Evolutionary conservation across 2,329 filamentous ascomycete genomes (phyloP).

Genomic region (Pyricularia sp.): DNA sequence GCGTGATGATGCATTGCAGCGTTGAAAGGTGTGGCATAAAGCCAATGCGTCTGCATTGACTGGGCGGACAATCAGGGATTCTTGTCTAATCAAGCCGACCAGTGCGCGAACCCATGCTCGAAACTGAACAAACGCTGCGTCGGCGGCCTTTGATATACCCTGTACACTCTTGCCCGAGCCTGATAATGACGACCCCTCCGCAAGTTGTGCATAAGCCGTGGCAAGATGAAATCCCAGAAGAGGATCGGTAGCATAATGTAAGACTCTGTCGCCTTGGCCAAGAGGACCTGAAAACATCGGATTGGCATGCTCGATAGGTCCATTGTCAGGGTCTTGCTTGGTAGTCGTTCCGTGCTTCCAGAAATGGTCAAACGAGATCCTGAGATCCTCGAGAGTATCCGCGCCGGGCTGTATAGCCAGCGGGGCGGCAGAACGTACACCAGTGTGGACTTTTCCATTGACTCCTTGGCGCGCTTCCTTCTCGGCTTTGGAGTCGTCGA

Average conservation of each 20-base stretch:
- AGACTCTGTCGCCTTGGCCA: conserved; percentile 21
- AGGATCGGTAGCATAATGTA: conserved; percentile 42
- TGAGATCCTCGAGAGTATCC: conserved; percentile 10
- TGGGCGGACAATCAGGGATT: conserved; percentile 32
- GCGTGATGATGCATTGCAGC: conserved; percentile 19
- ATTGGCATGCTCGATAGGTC: conserved; percentile 19
- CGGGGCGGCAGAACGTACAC: conserved; percentile 28
- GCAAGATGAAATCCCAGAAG: conserved; percentile 49
- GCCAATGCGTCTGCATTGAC: conserved; percentile 37
- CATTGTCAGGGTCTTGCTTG: background rate
- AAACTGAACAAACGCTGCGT: conserved; percentile 35
- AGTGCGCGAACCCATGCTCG: conserved; percentile 34
- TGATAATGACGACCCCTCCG: conserved; percentile 27
- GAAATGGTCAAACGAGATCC: conserved; percentile 18
- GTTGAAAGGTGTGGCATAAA: conserved; percentile 42
- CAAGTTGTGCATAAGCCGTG: conserved; percentile 28
- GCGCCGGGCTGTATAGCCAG: conserved; percentile 17
- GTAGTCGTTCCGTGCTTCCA: conserved; percentile 24
- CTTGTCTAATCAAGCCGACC: conserved; percentile 13
- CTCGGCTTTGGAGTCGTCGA: background rate
- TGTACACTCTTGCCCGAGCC: conserved; percentile 7
- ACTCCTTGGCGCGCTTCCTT: background rate
- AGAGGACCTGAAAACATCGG: conserved; percentile 31
- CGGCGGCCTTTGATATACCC: conserved; percentile 16
- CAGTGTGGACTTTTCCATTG: conserved; percentile 13